Base-by-base conservation (phyloP, 2,329 filamentous ascomycete species). In the Fonsecaea erecta region DNA sequence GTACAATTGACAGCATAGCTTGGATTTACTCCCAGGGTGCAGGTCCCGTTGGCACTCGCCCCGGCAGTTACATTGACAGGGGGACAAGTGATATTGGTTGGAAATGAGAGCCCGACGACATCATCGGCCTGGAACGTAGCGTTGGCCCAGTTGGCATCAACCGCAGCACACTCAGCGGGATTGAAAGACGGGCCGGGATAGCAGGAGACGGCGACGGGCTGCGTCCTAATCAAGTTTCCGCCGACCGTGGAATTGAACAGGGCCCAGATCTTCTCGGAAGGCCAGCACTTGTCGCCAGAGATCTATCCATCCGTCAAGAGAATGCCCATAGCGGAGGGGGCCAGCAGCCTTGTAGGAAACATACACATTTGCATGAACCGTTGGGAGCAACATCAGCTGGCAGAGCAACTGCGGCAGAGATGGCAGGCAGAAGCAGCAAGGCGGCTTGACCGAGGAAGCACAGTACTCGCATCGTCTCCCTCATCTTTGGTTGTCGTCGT, bases 251-350 rank as follows among this genome's bases (percentile, higher is more conserved):
- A 51, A 43, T 79, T 80, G 52, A 80, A 71, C 0, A 63, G 51
- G 52, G 72, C 63, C 76, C 76, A 79, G 14, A 66, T 53, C 16
- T 65, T 32, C 2, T 53, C 52, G 0, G 72, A 71, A 2, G 77
- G 76, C 77, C 76, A 79, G 67, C 78, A 80, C 18, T 40, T 62
- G 53, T 78, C 70, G 43, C 40, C 64, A n/a, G 71, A 71, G 26
- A 65, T 66, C 72, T 75, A 51, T 32, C 52, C 26, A 53, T 53
- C 21, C 18, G 18, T 7, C 18, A 26, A 53, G 52, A 53, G 7
- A 24, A 28, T 28, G 18, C 18, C 12, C 16, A 6, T 48, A 21
- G 21, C 12, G 18, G 21, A 48, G 8, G 28, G 28, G 8, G 28
- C 18, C 8, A 7, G 30, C 6, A 48, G 21, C 18, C 18, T 48